Evolutionary conservation across 306 rosid genomes (phyloP), one percentile per base, ranked within the genome.

Genomic region (Dicorynia guianensis): DNA sequence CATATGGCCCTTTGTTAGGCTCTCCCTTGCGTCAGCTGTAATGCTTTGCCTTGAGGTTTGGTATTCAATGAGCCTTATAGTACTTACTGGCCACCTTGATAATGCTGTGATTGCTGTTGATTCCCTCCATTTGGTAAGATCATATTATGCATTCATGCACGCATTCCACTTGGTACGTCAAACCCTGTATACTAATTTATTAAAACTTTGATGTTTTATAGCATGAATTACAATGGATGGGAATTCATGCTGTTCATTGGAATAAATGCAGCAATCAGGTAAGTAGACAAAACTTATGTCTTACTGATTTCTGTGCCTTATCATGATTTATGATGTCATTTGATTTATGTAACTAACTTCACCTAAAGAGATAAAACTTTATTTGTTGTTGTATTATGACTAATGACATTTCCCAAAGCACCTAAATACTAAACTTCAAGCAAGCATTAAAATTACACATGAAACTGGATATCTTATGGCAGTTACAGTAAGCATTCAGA

Each of bases 1-100:
- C 67, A 84, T 94, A 2, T 92, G 97, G 97, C 86, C 88, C 30
- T 92, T 94, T 78, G 85, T 90, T 48, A 81, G 85, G 84, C 96
- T 94, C n/a, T 94, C 97, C 4, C 63, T 94, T 48, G 96, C 91
- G 13, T 94, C 98, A 0, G 97, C 98, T 61, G 83, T 94, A 3
- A 94, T 91, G 98, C 93, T 91, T 80, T 91, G 97, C 82, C 93
- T 94, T 40, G 97, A 94, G 84, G 0, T 94, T 70, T 91, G 98
- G 98, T 94, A 91, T 74, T 64, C 86, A 84, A 88, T 87, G 95
- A 88, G 95, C 46, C 65, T 92, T 33, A 83, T 86, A 15, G 77
- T 94, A 77, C 88, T 90, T 68, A 85, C 95, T 20, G 97, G 97
- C 7, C 89, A 87, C 77, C 97, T 94, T 68, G 81, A 79, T 59